Conservation (phyloP, 164 flowering plant species). For the Vitis vinifera region ASM3070453v1 NC_081818.1:7175501-7176000, state of each 20-base stretch:
- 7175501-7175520: too few relatives aligned
- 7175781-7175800: slow-evolving; percentile 30
- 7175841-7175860: slow-evolving; percentile 29
- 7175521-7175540: too few relatives aligned
- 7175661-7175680: background rate
- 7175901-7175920: slow-evolving; percentile 28
- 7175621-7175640: background rate
- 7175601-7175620: too few relatives aligned
- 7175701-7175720: slow-evolving; percentile 19
- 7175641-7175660: background rate
- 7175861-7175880: slow-evolving; percentile 28
- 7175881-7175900: slow-evolving; percentile 30
- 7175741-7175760: slow-evolving; percentile 33
- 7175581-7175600: too few relatives aligned
- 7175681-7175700: background rate
- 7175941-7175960: slow-evolving; percentile 44
- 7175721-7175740: slow-evolving; percentile 29
- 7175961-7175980: slow-evolving; percentile 42
- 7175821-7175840: slow-evolving; percentile 34
- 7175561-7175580: too few relatives aligned
- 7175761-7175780: slow-evolving; percentile 25
- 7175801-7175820: slow-evolving; percentile 27
- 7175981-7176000: too few relatives aligned
- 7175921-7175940: slow-evolving; percentile 38
- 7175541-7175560: too few relatives aligned